Base-by-base conservation (phyloP, 2,329 filamentous ascomycete genomes). In the Alternaria brassicicola region DNA sequence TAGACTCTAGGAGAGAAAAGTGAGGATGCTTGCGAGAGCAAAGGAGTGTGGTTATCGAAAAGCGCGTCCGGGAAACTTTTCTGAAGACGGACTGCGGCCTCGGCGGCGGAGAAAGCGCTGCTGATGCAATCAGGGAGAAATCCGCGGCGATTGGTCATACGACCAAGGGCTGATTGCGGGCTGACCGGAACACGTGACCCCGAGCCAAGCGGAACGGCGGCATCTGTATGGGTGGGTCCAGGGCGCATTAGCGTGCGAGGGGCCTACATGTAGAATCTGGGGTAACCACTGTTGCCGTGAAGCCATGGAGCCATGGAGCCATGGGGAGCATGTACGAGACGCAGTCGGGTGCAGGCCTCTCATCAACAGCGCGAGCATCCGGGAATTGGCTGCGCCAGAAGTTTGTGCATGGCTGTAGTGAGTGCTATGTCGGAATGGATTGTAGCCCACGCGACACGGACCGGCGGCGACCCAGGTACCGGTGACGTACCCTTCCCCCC, bases 71-170 rank as follows among this genome's bases (percentile, higher is more conserved):
- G 59, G 62, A 66, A 63, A 61, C 66, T 72, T 71, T 71, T 62
- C 59, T 63, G 55, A 53, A 65, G 58, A 59, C 48, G 60, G 61
- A 36, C 42, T 61, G 63, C 68, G 71, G 64, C 67, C 61, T 72
- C 69, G 70, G 71, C 68, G 66, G 71, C 66, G 58, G 55, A 57
- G 59, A 71, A 67, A 59, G 49, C 52, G 60, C 54, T 54, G 46
- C 53, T 56, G 49, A 57, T 50, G 50, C 43, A 52, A 52, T 52
- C 54, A 54, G 35, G 54, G 35, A 38, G 30, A 43, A 43, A 23
- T 45, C 38, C 25, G 55, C 51, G 53, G 51, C 43, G 57, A 63
- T 63, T 63, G 57, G 61, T 61, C 57, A 61, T 57, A 25, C 50
- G 41, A 56, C 31, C 4, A 35, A 45, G 49, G 38, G 35, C 39